Evolutionary conservation across 2,329 filamentous ascomycete species (phyloP).

Genomic region (Neopestalotiopsis rosae): DNA sequence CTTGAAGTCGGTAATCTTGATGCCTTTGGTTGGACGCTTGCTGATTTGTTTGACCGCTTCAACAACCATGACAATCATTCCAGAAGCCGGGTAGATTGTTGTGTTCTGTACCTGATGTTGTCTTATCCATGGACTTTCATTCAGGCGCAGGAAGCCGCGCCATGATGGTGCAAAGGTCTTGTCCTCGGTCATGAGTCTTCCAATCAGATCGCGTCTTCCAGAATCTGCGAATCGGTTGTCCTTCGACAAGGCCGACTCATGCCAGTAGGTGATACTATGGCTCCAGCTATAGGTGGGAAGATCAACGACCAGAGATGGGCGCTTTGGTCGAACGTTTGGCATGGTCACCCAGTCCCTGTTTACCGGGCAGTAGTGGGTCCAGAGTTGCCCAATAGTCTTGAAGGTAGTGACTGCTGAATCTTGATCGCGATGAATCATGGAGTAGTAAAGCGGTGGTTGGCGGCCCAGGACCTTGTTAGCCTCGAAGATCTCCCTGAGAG

Average conservation of each 20-base stretch:
- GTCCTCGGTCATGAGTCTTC: constrained; percentile 49
- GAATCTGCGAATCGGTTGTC: constrained; percentile 50
- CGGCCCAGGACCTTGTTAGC: constrained; percentile 21
- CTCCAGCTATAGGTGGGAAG: constrained; percentile 62
- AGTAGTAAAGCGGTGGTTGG: constrained; percentile 23
- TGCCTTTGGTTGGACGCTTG: constrained; percentile 36
- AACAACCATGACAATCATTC: constrained; percentile 54
- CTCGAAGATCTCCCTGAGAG: constrained; percentile 32
- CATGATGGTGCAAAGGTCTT: constrained; percentile 52
- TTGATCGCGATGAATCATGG: constrained; percentile 24
- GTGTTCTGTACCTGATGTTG: constrained; percentile 58
- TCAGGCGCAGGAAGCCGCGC: constrained; percentile 53
- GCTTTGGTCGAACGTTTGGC: constrained; percentile 23
- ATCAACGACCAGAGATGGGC: constrained; percentile 41
- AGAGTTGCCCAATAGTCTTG: constrained; percentile 26
- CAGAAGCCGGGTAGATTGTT: constrained; percentile 56
- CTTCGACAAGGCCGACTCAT: constrained; percentile 53
- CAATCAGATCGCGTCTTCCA: constrained; percentile 57
- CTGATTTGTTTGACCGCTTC: constrained; percentile 51
- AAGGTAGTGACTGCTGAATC: constrained; percentile 25
- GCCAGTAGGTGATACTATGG: constrained; percentile 57
- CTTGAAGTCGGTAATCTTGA: constrained; percentile 50
- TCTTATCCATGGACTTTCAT: constrained; percentile 57
- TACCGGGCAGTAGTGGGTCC: constrained; percentile 25
- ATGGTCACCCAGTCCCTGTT: constrained; percentile 27